Base-by-base conservation (phyloP, 1,284 basidiomycete genomes). In the Sporisorium scitamineum region DNA sequence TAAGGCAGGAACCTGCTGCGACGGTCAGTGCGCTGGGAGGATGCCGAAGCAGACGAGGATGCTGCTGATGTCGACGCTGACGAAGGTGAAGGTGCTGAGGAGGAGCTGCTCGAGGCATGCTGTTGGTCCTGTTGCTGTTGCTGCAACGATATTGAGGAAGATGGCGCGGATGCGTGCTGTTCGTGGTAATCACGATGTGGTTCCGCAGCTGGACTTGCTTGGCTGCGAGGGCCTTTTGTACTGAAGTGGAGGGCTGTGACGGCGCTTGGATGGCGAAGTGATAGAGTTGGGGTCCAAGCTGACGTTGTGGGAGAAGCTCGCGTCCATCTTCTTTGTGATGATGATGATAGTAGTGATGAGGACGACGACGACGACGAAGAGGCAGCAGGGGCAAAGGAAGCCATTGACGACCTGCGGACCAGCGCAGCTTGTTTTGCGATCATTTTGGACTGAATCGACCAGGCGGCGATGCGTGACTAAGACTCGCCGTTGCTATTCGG, bases 131-230 rank as follows among this genome's bases (percentile, higher is more conserved):
- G 13, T 18, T 60, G 67, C 14, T n/a, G 39, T 42, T 18, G 37
- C 37, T 55, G 54, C 29, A 54, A 10, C 18, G 57, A 37, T 42
- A 62, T 31, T 37, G 64, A 52, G 10, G 70, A 16, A 6, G 70
- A 55, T 7, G 74, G 54, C 14, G 59, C 27, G 27, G 69, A 47
- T 48, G 63, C 18, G 31, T 58, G 52, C 18, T 58, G 62, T 6
- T 71, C 59, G 14, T 72, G 74, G 4, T 54, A 58, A 6, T 77
- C 64, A n/a, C 52, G 59, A 42, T 63, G 74, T 27, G 55, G 55
- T 50, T 66, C 65, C 26, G 65, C 65, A 37, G 65, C 65, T 11
- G 74, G 70, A 32, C 66, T 72, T 18, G 72, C 72, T 27, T 75
- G 72, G 13, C 67, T 66, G 22, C 29, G 45, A 22, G 61, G 59